phyloP scores from a whole-genome alignment of 352 stramenopile genomes.

The Phytopythium mirpurense region DNA sequence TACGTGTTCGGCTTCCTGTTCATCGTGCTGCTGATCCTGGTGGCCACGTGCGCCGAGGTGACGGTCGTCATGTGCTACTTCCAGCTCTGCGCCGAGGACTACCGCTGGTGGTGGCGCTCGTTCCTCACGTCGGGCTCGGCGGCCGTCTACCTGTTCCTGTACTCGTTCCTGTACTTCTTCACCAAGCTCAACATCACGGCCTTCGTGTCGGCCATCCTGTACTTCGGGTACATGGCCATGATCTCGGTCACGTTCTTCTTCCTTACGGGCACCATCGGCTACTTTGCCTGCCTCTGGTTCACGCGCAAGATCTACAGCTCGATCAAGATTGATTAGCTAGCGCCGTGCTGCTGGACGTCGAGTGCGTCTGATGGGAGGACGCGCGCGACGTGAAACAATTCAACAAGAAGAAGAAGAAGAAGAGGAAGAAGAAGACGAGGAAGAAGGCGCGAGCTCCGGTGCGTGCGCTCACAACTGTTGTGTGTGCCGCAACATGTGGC shows the following conservation, averaged over 20 bases:
- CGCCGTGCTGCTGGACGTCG: conserved; percentile 7
- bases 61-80: conserved; percentile 99
- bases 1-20: conserved; percentile 99
- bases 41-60: conserved; percentile 97
- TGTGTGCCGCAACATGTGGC: no score
- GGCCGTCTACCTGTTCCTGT: conserved; percentile 98
- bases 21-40: conserved; percentile 97
- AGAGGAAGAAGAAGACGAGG: background rate
- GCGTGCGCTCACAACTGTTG: no score
- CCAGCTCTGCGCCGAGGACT: conserved; percentile 99
- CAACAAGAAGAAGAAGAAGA: background rate
- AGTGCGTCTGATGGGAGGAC: background rate
- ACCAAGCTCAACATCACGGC: conserved; percentile 97
- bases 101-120: conserved; percentile 97
- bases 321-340: conserved; percentile 90
- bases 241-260: conserved; percentile 97
- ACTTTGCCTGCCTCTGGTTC: conserved; percentile 98
- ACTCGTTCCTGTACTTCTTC: conserved; percentile 98
- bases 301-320: conserved; percentile 98
- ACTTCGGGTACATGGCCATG: conserved; percentile 99
- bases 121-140: conserved; percentile 96
- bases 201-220: conserved; percentile 92
- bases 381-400: background rate
- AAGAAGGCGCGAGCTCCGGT: background rate
- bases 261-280: conserved; percentile 95